Evolutionary conservation across 2,329 filamentous ascomycete genomes (phyloP).

Genomic region (Pleoardoris graminearum): DNA sequence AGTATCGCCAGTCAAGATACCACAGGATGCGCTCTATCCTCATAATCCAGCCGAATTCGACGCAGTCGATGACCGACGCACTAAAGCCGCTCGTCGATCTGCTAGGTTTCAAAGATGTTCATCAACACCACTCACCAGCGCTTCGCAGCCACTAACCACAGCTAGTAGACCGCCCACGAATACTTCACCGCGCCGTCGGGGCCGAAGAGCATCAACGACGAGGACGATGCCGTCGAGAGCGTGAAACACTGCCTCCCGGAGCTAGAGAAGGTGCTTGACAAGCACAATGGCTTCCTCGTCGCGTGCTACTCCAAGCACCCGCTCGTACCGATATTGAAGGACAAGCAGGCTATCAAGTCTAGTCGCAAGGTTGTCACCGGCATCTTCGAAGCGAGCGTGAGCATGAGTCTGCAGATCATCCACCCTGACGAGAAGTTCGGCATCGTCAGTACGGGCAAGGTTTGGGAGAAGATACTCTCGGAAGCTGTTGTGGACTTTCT

Average conservation of each 20-base stretch:
- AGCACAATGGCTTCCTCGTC: constrained; percentile 77
- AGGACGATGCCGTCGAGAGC: constrained; percentile 67
- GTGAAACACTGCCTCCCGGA: constrained; percentile 64
- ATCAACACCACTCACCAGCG: constrained; percentile 32
- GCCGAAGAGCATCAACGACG: constrained; percentile 78
- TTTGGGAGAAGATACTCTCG: constrained; percentile 76
- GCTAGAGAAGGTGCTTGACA: constrained; percentile 50
- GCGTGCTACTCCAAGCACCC: constrained; percentile 89
- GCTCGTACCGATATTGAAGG: constrained; percentile 65
- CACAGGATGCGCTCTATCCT: constrained; percentile 58
- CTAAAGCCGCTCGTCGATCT: constrained; percentile 57
- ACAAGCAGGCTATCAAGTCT: constrained; percentile 43
- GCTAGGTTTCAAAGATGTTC: constrained; percentile 51
- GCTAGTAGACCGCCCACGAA: constrained; percentile 52
- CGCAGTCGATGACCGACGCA: constrained; percentile 69
- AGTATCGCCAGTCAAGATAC: constrained; percentile 30
- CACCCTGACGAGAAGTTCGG: constrained; percentile 66
- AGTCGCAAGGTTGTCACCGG: constrained; percentile 66
- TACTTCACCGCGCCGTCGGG: constrained; percentile 70
- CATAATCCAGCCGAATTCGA: constrained; percentile 81
- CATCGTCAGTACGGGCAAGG: constrained; percentile 83
- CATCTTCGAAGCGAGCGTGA: constrained; percentile 84
- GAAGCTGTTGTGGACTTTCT: constrained; percentile 68
- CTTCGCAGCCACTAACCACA: constrained; percentile 48
- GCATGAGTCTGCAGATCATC: constrained; percentile 62